phyloP scores from a whole-genome alignment of 192 early-diverging fungal genomes.

The Coemansia sp. region DNA sequence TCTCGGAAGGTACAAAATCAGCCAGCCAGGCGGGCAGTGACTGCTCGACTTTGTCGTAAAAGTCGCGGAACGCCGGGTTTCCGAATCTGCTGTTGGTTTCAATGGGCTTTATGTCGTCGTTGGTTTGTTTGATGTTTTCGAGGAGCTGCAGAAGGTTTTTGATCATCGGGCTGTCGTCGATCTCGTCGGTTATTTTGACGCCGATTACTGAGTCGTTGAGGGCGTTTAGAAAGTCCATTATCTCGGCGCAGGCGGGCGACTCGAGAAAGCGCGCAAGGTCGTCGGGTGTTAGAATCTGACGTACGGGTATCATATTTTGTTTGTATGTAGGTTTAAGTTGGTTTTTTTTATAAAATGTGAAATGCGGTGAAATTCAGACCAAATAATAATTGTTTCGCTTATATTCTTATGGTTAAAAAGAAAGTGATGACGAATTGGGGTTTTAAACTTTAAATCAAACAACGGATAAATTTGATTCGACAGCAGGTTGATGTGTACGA shows the following conservation, averaged over 20 bases:
- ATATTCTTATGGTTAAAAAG: neutral
- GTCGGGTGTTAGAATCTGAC: conserved; percentile 77
- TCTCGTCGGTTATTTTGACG: conserved; percentile 54
- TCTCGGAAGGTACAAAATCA: conserved; percentile 35
- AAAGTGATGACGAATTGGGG: neutral
- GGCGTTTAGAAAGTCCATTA: conserved; percentile 65
- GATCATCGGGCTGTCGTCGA: conserved; percentile 55
- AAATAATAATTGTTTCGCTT: neutral
- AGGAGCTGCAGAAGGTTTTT: conserved; percentile 62
- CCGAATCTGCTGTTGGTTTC: conserved; percentile 85
- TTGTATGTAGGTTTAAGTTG: neutral
- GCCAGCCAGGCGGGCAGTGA: conserved; percentile 36
- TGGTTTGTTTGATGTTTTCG: conserved; percentile 60
- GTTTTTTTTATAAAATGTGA: neutral
- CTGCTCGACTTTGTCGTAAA: conserved; percentile 70
- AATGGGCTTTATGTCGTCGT: conserved; percentile 67
- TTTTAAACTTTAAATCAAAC: too few species aligned
- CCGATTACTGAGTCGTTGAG: conserved; percentile 78
- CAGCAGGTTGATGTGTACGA: too few species aligned
- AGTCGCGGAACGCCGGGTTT: conserved; percentile 89
- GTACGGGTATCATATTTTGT: conserved; percentile 27
- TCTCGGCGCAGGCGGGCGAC: conserved; percentile 61
- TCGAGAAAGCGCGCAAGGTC: conserved; percentile 77
- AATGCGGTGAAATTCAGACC: neutral
- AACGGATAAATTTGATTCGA: too few species aligned